Evolutionary conservation across 1,284 basidiomycete species (phyloP).

Genomic region (Rhodotorula sp.): DNA sequence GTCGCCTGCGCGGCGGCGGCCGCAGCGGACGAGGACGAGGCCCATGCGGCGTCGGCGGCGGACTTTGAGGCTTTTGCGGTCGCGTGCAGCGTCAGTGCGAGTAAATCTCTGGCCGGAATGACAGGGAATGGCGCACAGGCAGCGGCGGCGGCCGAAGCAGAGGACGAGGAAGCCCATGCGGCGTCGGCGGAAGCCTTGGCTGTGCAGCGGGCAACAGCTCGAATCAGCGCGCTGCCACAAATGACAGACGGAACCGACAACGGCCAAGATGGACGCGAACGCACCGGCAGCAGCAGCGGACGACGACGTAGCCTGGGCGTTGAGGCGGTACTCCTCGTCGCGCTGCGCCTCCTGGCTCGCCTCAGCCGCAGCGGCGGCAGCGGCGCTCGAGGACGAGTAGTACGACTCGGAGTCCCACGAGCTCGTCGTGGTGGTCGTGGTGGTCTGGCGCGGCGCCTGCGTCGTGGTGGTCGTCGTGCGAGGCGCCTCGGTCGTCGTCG

Average conservation of each 20-base stretch:
- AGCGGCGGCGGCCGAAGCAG: slow-evolving; percentile 16
- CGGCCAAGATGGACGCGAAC: not conserved
- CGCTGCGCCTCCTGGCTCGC: not conserved
- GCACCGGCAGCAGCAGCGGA: slow-evolving; percentile 19
- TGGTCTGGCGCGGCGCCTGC: not conserved
- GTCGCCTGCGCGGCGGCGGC: slow-evolving; percentile 9
- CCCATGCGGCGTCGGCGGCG: slow-evolving; percentile 27
- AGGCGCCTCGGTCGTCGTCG: not conserved
- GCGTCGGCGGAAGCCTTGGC: slow-evolving; percentile 6
- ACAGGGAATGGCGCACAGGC: not conserved
- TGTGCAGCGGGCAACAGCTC: no score
- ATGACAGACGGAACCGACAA: no score
- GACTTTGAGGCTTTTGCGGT: slow-evolving; percentile 8
- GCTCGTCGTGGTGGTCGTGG: slow-evolving; percentile 1
- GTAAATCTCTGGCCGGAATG: not conserved
- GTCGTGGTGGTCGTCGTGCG: not conserved
- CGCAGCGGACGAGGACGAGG: slow-evolving; percentile 1
- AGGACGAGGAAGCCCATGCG: slow-evolving; percentile 17
- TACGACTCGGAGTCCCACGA: slow-evolving; percentile 6
- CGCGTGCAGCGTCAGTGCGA: not conserved
- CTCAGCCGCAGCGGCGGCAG: not conserved
- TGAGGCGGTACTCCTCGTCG: slow-evolving; percentile 7
- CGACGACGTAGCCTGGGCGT: not conserved
- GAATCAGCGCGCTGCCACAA: not conserved
- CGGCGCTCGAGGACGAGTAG: slow-evolving; percentile 1